These are phyloP conservation scores for Monosporascus ibericus DNA, from an alignment of 2,329 filamentous ascomycete species.

Conservation along the genomic window DNA sequence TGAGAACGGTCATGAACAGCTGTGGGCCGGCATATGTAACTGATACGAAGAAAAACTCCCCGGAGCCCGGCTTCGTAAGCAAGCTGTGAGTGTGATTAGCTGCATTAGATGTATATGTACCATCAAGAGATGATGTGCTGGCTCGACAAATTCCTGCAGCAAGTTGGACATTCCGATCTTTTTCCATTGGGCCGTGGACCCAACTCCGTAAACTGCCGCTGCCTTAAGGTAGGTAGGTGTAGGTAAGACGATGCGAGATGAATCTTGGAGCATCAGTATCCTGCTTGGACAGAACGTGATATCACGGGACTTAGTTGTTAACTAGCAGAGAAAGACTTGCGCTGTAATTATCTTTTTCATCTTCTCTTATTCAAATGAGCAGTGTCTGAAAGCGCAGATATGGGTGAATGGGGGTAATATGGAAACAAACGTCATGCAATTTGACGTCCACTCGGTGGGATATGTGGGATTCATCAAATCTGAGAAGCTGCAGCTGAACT, in stretches of 20 bases:
- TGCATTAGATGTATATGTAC: slow-evolving; percentile 14
- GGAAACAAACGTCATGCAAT: slow-evolving; percentile 2
- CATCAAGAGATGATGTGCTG: slow-evolving; percentile 16
- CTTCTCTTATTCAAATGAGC: not conserved
- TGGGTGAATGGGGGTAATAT: not conserved
- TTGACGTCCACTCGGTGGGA: slow-evolving; percentile 9
- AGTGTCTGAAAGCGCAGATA: too few species aligned
- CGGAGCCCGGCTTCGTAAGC: not conserved
- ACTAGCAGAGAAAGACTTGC: not conserved
- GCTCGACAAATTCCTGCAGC: slow-evolving; percentile 3
- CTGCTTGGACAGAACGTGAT: too few species aligned
- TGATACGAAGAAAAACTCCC: not conserved
- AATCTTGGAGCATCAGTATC: not conserved
- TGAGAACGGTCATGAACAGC: not conserved
- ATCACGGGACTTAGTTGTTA: too few species aligned
- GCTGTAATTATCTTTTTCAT: not conserved
- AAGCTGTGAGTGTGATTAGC: slow-evolving; percentile 11
- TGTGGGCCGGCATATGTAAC: not conserved
- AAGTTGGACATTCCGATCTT: not conserved
- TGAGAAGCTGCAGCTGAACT: slow-evolving; percentile 2
- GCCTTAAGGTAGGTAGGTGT: not conserved
- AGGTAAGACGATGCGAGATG: not conserved
- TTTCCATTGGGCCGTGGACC: slow-evolving; percentile 10
- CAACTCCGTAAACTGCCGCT: not conserved
- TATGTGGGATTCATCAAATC: slow-evolving; percentile 3